Percentiles rank a stretch among this genome's conserved stretches.
phyloP scores from a whole-genome alignment of 163 green algal species.

The Chlamydomonas reinhardtii region DNA sequence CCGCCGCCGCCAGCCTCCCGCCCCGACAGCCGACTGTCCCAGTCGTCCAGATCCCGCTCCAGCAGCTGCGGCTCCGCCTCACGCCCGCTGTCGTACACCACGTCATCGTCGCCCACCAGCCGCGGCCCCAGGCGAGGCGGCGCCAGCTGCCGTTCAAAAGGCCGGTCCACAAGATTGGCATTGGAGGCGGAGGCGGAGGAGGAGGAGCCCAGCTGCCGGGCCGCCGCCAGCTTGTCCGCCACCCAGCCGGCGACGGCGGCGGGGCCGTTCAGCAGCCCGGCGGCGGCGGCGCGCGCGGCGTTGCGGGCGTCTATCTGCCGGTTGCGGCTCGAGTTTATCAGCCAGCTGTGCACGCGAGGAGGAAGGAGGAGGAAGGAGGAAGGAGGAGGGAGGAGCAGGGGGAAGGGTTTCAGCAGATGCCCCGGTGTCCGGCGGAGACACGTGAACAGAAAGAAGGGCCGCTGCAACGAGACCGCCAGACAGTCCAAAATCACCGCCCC shows the following conservation, averaged over 20 bases:
- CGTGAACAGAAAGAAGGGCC: too few relatives aligned
- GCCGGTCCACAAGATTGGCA: slow-evolving; percentile 31
- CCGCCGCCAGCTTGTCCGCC: slow-evolving; percentile 53
- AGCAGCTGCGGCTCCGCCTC: slow-evolving; percentile 19
- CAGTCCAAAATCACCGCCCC: too few relatives aligned
- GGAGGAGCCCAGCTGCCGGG: slow-evolving; percentile 42
- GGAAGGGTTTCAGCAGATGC: not conserved
- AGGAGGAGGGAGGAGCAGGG: not conserved
- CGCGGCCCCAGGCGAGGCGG: not conserved
- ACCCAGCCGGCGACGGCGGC: not conserved
- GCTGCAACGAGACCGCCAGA: too few relatives aligned
- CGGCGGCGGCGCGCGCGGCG: slow-evolving; percentile 50
- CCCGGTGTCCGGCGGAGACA: too few relatives aligned
- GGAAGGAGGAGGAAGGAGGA: not conserved
- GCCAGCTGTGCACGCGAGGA: slow-evolving; percentile 10
- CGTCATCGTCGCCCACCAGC: slow-evolving; percentile 15
- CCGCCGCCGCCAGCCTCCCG: not conserved
- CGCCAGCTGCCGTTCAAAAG: not conserved
- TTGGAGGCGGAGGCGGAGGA: not conserved
- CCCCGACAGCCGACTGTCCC: slow-evolving; percentile 1
- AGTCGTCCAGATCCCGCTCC: slow-evolving; percentile 4
- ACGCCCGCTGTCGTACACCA: slow-evolving; percentile 30
- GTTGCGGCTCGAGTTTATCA: slow-evolving; percentile 75
- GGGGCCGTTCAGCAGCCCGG: slow-evolving; percentile 7
- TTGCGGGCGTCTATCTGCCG: slow-evolving; percentile 76